Base-by-base conservation (phyloP, 345 rosid genomes). In the Salix arbutifolia region DNA sequence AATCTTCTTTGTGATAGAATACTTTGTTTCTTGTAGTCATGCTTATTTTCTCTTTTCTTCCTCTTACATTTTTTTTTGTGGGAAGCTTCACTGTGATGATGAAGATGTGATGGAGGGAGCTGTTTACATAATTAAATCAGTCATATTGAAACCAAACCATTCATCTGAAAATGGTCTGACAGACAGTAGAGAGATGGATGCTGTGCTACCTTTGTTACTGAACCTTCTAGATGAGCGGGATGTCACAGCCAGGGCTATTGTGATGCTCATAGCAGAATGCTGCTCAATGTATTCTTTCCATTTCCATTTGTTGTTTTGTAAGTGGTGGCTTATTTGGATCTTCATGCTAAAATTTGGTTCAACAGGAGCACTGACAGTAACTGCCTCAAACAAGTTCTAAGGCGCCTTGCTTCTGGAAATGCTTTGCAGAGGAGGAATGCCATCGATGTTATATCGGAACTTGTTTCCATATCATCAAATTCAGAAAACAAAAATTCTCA, bases 221-320 rank as follows among this genome's bases (percentile, higher is more conserved):
- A 85, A 88, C 71, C 90, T 94, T 86, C 89, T 94, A 70, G 97
- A 94, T 74, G 94, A 92, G 88, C 80, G 89, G 89, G 97, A 94
- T 86, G 89, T 90, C 37, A 84, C 93, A 30, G 92, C 94, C 81
- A 90, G 88, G 87, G 94, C 97, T 76, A 87, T 83, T 81, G 86
- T 80, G 77, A 76, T 81, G 72, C 95, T 92, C 42, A 76, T 94
- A 56, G 96, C 95, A 80, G 98, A 92, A 78, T 92, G 85, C 76
- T 90, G 90, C 75, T 86, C 80, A 78, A 89, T 85, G 97, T 94
- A 90, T 70, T 33, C 9, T 61, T 76, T 86, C 48, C 80, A 77
- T 68, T 25, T 73, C 33, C 31, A 8, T 7, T 65, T 75, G n/a
- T 18, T 46, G 69, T 30, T 56, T 16, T 21, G 42, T 77, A 28